These are phyloP conservation scores for Tetrastigma voinierianum DNA, from an alignment of 164 flowering plant species.

Conservation along the genomic window DNA sequence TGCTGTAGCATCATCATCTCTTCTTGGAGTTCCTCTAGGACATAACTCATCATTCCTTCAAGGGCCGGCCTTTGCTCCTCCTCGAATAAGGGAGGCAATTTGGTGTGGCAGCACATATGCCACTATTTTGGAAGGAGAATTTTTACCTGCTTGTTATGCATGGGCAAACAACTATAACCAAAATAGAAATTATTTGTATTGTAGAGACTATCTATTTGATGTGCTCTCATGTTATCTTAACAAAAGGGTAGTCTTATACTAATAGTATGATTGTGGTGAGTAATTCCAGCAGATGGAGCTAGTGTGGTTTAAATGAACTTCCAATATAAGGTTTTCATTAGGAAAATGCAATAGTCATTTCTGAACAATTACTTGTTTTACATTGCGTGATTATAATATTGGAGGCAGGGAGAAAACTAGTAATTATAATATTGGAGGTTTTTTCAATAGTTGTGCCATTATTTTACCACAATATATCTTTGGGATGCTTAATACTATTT, in stretches of 20 bases:
- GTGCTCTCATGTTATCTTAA: neutral
- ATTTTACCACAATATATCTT: neutral
- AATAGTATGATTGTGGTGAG: neutral
- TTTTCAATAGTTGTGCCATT: neutral
- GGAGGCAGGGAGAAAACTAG: too few species aligned
- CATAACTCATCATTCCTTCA: constrained; percentile 98
- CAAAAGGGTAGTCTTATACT: neutral
- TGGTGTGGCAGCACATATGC: constrained; percentile 99
- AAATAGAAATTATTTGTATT: neutral
- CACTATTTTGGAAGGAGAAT: constrained; percentile 87
- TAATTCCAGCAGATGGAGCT: neutral
- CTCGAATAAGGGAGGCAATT: constrained; percentile 93
- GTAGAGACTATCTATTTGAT: neutral
- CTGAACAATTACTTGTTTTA: too few species aligned
- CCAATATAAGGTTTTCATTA: too few species aligned
- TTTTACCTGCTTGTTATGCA: neutral
- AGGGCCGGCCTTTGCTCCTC: constrained; percentile 99
- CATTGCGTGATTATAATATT: too few species aligned
- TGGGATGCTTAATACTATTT: neutral
- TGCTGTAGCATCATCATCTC: constrained; percentile 66
- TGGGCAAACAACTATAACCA: neutral
- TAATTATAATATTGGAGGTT: too few species aligned
- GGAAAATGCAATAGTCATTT: too few species aligned
- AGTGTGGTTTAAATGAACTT: neutral
- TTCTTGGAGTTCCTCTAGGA: constrained; percentile 95